Base-by-base conservation (phyloP, 805 yeast species). In the Maudiozyma saulgeensis region DNA sequence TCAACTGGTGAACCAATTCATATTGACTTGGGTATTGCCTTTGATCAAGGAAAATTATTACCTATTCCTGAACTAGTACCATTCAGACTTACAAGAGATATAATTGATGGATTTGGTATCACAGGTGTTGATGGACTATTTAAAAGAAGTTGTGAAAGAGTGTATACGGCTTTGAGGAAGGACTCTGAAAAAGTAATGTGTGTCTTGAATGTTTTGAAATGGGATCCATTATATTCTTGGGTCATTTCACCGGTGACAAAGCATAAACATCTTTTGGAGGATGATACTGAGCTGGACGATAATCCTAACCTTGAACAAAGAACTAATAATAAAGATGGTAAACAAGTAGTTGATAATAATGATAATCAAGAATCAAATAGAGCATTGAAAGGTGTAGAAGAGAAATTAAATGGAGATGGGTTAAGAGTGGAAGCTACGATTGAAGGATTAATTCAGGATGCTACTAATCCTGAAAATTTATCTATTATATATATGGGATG, bases 191-290 rank as follows among this genome's bases (percentile, higher is more conserved):
- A 81, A 55, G 87, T 95, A 28, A 67, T 82, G 64, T 83, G 93
- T 31, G 86, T 93, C 32, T 68, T 93, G 49, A 91, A 90, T 58
- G 95, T 91, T 4, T 68, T 93, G 53, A 74, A 83, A 57, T 88
- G 93, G 76, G 99, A 93, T 72, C 97, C 99, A 0, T 73, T 93
- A 49, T 90, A 91, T 60, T 77, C 87, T 1, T 93, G 99, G 98
- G 80, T 86, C 0, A 71, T 89, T 44, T 86, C 96, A 0, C 95
- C 95, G 1, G 66, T 87, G 16, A 65, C 84, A 48, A 76, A 73
- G 58, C 74, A 74, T 53, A 76, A 72, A 53, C 62, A 60, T 49
- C 41, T 62, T 15, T 40, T 62, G 23, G 66, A 58, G 25, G 60
- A 54, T 25, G 63, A 60, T 31, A 55, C 52, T 28, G 56, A 53